Base-by-base conservation (phyloP, 1,139 yeast genomes). In the Candida labiduridarum region DNA sequence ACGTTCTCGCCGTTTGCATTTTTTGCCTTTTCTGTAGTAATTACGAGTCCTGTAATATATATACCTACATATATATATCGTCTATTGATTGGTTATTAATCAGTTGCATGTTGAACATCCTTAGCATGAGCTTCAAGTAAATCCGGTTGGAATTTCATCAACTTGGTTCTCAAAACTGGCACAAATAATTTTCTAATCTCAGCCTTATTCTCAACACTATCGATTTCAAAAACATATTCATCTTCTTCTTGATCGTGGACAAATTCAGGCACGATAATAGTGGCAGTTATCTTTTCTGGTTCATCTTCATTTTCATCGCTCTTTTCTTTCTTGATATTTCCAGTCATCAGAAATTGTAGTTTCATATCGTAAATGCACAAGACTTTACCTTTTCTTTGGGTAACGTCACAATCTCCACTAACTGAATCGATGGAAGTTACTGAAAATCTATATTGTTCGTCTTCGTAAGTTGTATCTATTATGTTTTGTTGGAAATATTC, bases 311-410 rank as follows among this genome's bases (percentile, higher is more conserved):
- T 3, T 3, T 19, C 22, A 19, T 19, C 22, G 4, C 4, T 19
- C 4, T 19, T 19, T 19, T 64, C 68, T 5, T 61, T 67, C 35
- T 63, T 60, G 15, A 47, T 42, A 12, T 58, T 58, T 12, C 77
- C 78, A 18, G 65, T 62, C 15, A 84, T 70, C 15, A 71, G 59
- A 53, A 87, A 76, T 54, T 71, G 75, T 45, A 87, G 66, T 47
- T 69, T 72, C 78, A 87, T 65, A 63, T 87, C 95, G 60, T 80
- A 87, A 49, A 87, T 84, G 61, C 94, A 87, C 61, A 83, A 80
- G 14, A 85, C 89, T 66, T 84, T 85, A 10, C 92, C 94, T 68
- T 87, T 87, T 71, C 94, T 80, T 66, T 87, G 94, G 27, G 89
- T 84, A 12, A 87, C 92, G 58, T 86, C 89, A 60, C 94, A 86